These are phyloP conservation scores for Auricularia auricula-judae DNA, from an alignment of 768 basidiomycete species.

Conservation along the genomic window DNA sequence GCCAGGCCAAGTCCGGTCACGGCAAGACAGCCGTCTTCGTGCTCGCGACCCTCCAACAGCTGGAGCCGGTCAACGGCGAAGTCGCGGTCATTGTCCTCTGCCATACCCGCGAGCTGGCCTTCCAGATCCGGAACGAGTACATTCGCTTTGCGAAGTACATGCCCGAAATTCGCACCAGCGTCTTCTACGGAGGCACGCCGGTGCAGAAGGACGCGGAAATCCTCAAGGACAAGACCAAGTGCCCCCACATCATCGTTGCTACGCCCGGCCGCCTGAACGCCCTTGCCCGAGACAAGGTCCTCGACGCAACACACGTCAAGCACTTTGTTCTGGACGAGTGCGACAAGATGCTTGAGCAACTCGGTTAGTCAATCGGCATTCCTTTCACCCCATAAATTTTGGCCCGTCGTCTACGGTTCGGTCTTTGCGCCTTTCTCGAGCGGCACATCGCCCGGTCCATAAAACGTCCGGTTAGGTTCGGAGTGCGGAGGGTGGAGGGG, in stretches of 20 bases:
- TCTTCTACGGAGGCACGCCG: conserved; percentile 95
- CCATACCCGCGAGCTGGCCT: conserved; percentile 98
- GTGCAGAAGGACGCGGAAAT: conserved; percentile 89
- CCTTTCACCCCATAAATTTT: conserved; percentile 13
- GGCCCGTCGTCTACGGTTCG: conserved; percentile 8
- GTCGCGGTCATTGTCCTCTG: conserved; percentile 96
- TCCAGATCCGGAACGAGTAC: conserved; percentile 99
- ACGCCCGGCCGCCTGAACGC: conserved; percentile 97
- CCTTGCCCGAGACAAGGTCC: conserved; percentile 85
- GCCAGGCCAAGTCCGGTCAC: conserved; percentile 98
- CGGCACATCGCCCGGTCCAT: not conserved
- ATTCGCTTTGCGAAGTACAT: conserved; percentile 99
- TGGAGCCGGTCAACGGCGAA: conserved; percentile 96
- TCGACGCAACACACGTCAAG: conserved; percentile 94
- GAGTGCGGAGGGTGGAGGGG: not conserved
- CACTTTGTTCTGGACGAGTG: conserved; percentile 99
- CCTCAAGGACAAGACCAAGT: conserved; percentile 91
- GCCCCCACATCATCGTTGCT: conserved; percentile 97
- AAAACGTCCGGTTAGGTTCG: no score
- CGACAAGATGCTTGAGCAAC: conserved; percentile 99
- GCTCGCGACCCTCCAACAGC: conserved; percentile 91
- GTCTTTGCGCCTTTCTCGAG: not conserved
- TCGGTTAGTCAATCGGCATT: conserved; percentile 77
- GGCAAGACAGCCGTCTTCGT: conserved; percentile 99
- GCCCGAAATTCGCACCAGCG: conserved; percentile 95